Evolutionary conservation across 768 basidiomycete genomes (phyloP).

Genomic region (Mrakia hoshinonis): DNA sequence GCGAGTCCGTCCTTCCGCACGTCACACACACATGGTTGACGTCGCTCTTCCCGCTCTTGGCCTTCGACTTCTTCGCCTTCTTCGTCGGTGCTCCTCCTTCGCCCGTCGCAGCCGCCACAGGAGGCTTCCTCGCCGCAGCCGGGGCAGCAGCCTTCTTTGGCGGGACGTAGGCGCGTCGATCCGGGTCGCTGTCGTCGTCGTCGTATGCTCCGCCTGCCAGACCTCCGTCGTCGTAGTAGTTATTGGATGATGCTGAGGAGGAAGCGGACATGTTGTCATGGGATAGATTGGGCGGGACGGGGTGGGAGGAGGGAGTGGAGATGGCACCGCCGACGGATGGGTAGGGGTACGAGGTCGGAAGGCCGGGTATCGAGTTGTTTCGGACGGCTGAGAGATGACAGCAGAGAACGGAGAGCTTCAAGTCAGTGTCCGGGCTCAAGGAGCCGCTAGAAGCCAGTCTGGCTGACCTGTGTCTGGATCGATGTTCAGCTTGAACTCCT

Average conservation of each 20-base stretch:
- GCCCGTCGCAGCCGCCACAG: constrained; percentile 10
- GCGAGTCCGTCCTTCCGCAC: constrained; percentile 90
- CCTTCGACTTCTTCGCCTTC: constrained; percentile 32
- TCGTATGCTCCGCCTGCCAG: constrained; percentile 23
- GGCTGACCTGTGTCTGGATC: not conserved
- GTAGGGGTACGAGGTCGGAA: not conserved
- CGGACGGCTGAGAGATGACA: not conserved
- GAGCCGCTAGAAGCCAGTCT: too few species aligned
- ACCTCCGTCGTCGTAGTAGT: constrained; percentile 11
- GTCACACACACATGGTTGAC: constrained; percentile 75
- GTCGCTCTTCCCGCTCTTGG: constrained; percentile 44
- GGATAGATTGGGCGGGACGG: not conserved
- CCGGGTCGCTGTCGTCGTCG: constrained; percentile 24
- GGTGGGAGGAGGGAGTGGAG: not conserved
- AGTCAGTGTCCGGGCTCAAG: too few species aligned
- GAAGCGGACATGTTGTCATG: not conserved
- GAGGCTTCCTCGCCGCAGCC: constrained; percentile 14
- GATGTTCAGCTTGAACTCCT: not conserved
- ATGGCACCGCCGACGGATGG: not conserved
- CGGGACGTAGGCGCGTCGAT: constrained; percentile 8
- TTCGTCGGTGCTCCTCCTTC: constrained; percentile 13
- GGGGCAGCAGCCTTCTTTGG: constrained; percentile 6
- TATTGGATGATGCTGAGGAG: not conserved
- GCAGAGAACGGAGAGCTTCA: not conserved
- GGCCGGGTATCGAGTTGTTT: not conserved